phyloP scores from a whole-genome alignment of 345 rosid genomes.

The Syzygium grande region DNA sequence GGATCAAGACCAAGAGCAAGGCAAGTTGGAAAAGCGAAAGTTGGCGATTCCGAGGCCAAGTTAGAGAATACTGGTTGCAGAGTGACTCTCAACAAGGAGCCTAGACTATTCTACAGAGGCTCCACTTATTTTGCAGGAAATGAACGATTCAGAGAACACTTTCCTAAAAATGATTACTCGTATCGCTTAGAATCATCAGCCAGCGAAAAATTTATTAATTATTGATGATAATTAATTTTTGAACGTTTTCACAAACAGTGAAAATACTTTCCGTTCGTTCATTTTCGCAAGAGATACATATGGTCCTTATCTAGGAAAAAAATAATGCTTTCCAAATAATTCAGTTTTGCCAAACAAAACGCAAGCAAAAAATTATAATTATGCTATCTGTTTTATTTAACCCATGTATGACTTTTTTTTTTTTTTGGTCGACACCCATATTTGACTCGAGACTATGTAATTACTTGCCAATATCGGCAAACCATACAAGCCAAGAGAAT shows the following conservation, averaged over 20 bases:
- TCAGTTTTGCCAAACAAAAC: too few relatives aligned
- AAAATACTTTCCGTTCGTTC: too few relatives aligned
- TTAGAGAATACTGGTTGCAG: background rate
- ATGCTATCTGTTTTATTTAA: too few relatives aligned
- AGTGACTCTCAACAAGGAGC: background rate
- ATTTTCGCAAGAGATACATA: too few relatives aligned
- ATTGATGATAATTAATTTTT: too few relatives aligned
- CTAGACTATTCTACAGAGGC: background rate
- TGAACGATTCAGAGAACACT: accelerated
- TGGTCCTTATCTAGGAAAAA: accelerated
- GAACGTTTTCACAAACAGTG: too few relatives aligned
- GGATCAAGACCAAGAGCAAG: background rate
- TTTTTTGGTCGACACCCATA: too few relatives aligned
- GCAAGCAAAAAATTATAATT: too few relatives aligned
- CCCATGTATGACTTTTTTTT: too few relatives aligned
- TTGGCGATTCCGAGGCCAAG: background rate
- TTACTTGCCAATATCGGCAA: background rate
- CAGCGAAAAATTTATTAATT: too few relatives aligned
- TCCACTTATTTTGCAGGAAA: accelerated
- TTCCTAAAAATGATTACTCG: background rate
- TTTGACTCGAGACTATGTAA: background rate
- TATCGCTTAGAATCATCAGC: too few relatives aligned
- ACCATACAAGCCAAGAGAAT: background rate
- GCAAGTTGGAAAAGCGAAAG: background rate
- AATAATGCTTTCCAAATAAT: accelerated